Evolutionary conservation across 1,139 yeast genomes (phyloP).

Genomic region (Nakaseomyces uthaithaninus): DNA sequence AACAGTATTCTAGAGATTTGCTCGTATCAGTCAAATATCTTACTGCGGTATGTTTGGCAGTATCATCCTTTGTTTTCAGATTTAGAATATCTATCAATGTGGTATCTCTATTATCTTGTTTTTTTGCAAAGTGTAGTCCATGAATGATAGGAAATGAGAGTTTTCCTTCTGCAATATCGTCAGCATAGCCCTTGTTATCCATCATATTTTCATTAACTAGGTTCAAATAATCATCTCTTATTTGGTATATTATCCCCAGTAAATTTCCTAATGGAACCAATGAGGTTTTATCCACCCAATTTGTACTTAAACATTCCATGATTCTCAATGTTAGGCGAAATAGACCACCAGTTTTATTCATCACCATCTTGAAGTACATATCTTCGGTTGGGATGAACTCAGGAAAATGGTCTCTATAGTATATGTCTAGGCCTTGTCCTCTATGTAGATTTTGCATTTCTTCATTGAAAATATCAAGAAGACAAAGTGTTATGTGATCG

Average conservation of each 20-base stretch:
- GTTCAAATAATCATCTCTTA: constrained; percentile 73
- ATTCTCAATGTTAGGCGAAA: constrained; percentile 65
- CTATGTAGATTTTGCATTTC: constrained; percentile 74
- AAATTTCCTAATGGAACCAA: constrained; percentile 60
- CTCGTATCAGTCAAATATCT: constrained; percentile 38
- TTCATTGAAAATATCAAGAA: constrained; percentile 43
- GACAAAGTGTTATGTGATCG: constrained; percentile 16
- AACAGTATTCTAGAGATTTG: constrained; percentile 27
- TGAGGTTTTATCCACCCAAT: constrained; percentile 10
- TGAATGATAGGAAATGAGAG: constrained; percentile 78
- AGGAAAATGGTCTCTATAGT: constrained; percentile 65
- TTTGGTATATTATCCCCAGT: constrained; percentile 76
- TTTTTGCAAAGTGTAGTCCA: constrained; percentile 35
- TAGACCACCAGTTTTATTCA: constrained; percentile 83
- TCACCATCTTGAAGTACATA: constrained; percentile 72
- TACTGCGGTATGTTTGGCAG: constrained; percentile 44
- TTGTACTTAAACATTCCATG: constrained; percentile 37
- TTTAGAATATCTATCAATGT: constrained; percentile 33
- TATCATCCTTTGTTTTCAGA: constrained; percentile 36
- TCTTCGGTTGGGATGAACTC: constrained; percentile 52
- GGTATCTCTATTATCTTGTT: constrained; percentile 34
- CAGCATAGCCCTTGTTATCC: constrained; percentile 72
- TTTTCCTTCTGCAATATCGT: constrained; percentile 85
- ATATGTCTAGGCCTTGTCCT: constrained; percentile 83
- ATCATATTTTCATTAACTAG: constrained; percentile 46